Evolutionary conservation across 805 yeast species (phyloP).

Genomic region (Debaryomyces castellii): DNA sequence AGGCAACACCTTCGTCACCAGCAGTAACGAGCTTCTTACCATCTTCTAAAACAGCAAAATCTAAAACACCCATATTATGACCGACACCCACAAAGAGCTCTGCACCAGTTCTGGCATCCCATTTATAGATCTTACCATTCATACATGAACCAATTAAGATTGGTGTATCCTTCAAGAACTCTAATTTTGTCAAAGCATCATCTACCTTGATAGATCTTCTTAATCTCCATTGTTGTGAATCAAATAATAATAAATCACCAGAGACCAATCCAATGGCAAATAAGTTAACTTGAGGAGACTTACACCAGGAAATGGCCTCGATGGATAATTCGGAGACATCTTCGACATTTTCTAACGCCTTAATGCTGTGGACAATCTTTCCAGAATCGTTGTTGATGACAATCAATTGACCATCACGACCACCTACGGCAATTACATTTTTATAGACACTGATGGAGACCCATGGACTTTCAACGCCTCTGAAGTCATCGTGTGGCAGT

Average conservation of each 20-base stretch:
- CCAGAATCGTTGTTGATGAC: constrained; percentile 80
- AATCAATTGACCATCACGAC: constrained; percentile 82
- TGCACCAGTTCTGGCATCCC: constrained; percentile 87
- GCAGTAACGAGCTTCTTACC: constrained; percentile 82
- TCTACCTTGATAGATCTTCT: constrained; percentile 67
- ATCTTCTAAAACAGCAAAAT: constrained; percentile 66
- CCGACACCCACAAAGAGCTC: constrained; percentile 80
- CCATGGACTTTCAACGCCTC: constrained; percentile 85
- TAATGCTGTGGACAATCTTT: constrained; percentile 60
- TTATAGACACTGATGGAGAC: constrained; percentile 62
- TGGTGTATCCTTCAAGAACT: constrained; percentile 61
- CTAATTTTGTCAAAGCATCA: constrained; percentile 83
- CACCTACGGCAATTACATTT: constrained; percentile 71
- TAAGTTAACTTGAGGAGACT: constrained; percentile 47
- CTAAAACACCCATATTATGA: constrained; percentile 91
- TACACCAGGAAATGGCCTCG: constrained; percentile 76
- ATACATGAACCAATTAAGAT: constrained; percentile 68
- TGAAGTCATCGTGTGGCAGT: constrained; percentile 58
- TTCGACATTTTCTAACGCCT: constrained; percentile 57
- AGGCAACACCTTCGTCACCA: constrained; percentile 94
- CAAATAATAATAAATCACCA: constrained; percentile 82
- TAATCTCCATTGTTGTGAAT: constrained; percentile 81
- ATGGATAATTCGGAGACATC: constrained; percentile 45
- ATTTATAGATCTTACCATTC: constrained; percentile 82
- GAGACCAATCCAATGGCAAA: constrained; percentile 88